phyloP scores from a whole-genome alignment of 345 rosid genomes.

The Eucalyptus curtisii region DNA sequence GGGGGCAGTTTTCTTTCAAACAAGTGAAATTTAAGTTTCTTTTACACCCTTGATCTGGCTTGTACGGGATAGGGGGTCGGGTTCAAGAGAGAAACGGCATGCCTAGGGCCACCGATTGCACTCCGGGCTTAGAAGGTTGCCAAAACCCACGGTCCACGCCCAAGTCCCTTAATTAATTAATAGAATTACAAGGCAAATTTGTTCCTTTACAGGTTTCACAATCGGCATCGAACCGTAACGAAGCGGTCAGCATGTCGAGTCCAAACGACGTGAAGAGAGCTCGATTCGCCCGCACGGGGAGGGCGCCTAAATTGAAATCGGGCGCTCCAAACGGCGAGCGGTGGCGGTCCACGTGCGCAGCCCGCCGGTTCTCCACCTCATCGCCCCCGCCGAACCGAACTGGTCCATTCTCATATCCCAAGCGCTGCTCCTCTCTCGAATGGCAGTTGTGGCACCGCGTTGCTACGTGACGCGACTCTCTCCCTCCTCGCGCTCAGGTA shows the following conservation, averaged over 20 bases:
- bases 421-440: background rate
- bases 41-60: background rate
- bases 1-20: background rate
- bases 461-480: background rate
- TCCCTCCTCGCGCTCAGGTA: too few relatives aligned
- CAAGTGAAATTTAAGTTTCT: background rate
- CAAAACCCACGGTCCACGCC: background rate
- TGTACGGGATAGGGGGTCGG: background rate
- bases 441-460: background rate
- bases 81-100: background rate
- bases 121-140: background rate
- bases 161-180: background rate
- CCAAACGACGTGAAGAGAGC: too few relatives aligned
- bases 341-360: background rate
- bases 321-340: background rate
- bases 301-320: background rate
- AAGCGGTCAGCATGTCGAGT: background rate
- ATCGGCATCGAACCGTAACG: background rate
- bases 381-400: background rate
- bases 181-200: background rate
- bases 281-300: background rate
- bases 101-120: background rate
- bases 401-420: background rate
- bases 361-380: background rate
- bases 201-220: background rate